phyloP scores from a whole-genome alignment of 257 asterid genomes.

The Nicotiana obtusifolia region DNA sequence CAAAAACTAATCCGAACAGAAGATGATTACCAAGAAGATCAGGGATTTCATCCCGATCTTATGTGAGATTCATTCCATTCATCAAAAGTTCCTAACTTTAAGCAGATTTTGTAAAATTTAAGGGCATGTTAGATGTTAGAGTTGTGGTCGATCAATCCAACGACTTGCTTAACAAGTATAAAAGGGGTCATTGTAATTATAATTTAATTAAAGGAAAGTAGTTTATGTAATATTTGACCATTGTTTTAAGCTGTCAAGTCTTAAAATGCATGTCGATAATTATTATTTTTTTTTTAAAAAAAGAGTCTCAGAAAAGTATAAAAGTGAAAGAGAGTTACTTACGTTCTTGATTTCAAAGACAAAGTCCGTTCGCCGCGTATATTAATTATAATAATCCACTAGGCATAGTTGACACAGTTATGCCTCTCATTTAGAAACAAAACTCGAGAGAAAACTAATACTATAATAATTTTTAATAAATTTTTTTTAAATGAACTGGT shows the following conservation, averaged over 20 bases:
- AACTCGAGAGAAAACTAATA: too few relatives aligned
- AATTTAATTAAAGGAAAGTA: background rate
- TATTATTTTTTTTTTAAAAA: too few relatives aligned
- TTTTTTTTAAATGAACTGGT: too few relatives aligned
- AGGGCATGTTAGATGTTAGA: too few relatives aligned
- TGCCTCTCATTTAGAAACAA: conserved; percentile 5
- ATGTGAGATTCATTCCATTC: too few relatives aligned
- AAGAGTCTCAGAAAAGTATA: background rate
- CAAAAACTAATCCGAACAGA: too few relatives aligned
- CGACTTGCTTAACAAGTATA: background rate
- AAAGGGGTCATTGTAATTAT: background rate
- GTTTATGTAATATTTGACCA: background rate
- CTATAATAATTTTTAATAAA: too few relatives aligned
- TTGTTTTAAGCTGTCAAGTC: background rate
- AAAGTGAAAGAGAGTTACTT: background rate
- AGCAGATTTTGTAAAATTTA: too few relatives aligned
- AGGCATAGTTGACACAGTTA: background rate
- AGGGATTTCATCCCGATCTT: fast-evolving
- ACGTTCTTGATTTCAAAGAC: background rate
- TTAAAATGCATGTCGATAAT: background rate
- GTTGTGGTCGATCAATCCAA: too few relatives aligned
- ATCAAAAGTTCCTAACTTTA: too few relatives aligned
- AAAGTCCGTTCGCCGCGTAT: background rate
- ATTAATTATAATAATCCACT: background rate
- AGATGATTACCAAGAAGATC: too few relatives aligned